These are phyloP conservation scores for Termitomyces sp. DNA, from an alignment of 768 basidiomycete species.

Conservation along the genomic window DNA sequence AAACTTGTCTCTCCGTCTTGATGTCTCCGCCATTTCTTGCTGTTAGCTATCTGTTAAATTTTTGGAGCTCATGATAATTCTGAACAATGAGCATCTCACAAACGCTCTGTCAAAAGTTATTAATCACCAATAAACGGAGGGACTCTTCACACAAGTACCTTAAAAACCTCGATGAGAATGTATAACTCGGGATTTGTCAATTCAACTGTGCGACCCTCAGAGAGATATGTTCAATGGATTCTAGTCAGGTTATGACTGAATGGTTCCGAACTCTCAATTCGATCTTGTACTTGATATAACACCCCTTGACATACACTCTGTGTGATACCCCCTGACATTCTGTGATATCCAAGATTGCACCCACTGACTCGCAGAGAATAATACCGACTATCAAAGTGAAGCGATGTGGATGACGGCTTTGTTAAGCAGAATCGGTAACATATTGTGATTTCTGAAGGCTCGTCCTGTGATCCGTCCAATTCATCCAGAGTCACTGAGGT, in stretches of 20 bases:
- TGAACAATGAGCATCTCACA: conserved; percentile 72
- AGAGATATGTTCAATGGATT: conserved; percentile 64
- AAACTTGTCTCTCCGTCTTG: conserved; percentile 14
- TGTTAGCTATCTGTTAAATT: conserved; percentile 71
- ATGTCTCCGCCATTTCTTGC: conserved; percentile 31
- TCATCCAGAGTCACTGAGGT: background rate
- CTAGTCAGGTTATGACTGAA: conserved; percentile 53
- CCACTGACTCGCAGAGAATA: background rate
- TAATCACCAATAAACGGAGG: background rate
- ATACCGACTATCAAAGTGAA: background rate
- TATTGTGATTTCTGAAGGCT: background rate
- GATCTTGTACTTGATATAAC: conserved; percentile 65
- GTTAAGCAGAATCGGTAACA: background rate
- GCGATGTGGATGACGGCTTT: background rate
- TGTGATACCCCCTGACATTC: too few relatives aligned
- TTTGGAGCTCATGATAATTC: conserved; percentile 65
- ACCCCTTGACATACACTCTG: too few relatives aligned
- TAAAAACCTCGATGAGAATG: conserved; percentile 79
- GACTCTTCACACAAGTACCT: conserved; percentile 37
- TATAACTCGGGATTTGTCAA: conserved; percentile 66
- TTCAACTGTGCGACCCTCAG: conserved; percentile 61
- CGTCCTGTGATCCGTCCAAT: background rate
- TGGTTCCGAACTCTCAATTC: conserved; percentile 75
- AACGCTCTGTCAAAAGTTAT: conserved; percentile 45
- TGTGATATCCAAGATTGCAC: too few relatives aligned